Percentiles rank a stretch among this genome's conserved stretches.
phyloP scores from a whole-genome alignment of 1,139 yeast species.

The Yamadazyma aaseri region DNA sequence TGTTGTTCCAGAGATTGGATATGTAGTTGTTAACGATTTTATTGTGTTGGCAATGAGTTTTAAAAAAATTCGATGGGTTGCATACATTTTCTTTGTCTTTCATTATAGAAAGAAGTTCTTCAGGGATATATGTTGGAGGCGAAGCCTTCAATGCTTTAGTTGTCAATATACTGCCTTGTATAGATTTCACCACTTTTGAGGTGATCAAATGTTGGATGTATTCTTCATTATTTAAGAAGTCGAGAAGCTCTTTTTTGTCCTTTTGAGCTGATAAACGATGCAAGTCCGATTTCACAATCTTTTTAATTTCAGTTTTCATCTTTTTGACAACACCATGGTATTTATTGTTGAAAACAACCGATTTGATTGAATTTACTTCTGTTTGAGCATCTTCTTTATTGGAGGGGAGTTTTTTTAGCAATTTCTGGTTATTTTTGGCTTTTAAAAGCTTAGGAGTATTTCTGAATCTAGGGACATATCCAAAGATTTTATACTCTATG shows the following conservation, averaged over 20 bases:
- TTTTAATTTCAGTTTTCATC: constrained; percentile 34
- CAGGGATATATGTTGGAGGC: constrained; percentile 36
- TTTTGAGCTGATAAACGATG: constrained; percentile 13
- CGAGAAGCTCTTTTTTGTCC: constrained; percentile 6
- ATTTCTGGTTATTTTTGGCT: constrained; percentile 46
- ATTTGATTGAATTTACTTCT: constrained; percentile 46
- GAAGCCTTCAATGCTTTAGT: constrained; percentile 24
- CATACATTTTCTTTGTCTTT: constrained; percentile 25
- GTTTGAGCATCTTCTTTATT: constrained; percentile 38
- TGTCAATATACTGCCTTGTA: constrained; percentile 23
- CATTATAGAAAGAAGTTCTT: constrained; percentile 22
- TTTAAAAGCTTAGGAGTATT: constrained; percentile 50
- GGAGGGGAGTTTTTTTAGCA: constrained; percentile 42
- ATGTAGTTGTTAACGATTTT: constrained; percentile 43
- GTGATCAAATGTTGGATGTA: constrained; percentile 28
- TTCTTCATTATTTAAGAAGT: constrained; percentile 15
- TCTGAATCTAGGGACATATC: constrained; percentile 50
- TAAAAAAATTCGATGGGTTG: constrained; percentile 54
- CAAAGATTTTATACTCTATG: constrained; percentile 47
- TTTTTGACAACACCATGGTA: constrained; percentile 47
- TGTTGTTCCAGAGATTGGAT: constrained; percentile 61
- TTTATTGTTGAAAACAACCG: constrained; percentile 49
- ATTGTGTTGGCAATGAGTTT: constrained; percentile 40
- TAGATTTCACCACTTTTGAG: constrained; percentile 34
- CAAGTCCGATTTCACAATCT: constrained; percentile 25